phyloP scores from a whole-genome alignment of 2,329 filamentous ascomycete genomes.

The Scytalidium lignicola region DNA sequence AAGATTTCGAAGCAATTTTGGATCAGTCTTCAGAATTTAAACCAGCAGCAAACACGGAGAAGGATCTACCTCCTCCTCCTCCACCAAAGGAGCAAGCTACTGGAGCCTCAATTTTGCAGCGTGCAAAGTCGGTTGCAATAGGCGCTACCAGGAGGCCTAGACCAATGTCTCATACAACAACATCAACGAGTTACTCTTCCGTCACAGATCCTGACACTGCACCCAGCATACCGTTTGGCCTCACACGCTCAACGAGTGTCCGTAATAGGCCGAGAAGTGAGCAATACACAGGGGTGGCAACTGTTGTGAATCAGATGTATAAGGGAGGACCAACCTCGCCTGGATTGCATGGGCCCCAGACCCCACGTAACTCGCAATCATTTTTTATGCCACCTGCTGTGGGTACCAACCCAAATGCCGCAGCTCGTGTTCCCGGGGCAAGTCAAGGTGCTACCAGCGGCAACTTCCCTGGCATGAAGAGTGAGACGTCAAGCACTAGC shows the following conservation, averaged over 20 bases:
- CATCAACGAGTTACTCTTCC: constrained; percentile 38
- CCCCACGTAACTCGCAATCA: constrained; percentile 56
- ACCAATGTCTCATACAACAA: constrained; percentile 53
- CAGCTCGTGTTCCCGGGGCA: constrained; percentile 46
- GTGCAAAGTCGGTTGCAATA: constrained; percentile 56
- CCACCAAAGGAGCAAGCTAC: constrained; percentile 42
- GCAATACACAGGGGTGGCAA: constrained; percentile 58
- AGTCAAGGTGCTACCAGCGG: constrained; percentile 44
- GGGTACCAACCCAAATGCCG: constrained; percentile 43
- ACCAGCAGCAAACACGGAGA: constrained; percentile 46
- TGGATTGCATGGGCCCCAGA: constrained; percentile 43
- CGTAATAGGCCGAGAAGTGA: constrained; percentile 57
- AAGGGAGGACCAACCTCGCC: constrained; percentile 61
- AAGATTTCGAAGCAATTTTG: constrained; percentile 90
- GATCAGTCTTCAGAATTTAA: constrained; percentile 69
- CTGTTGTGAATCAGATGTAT: constrained; percentile 86
- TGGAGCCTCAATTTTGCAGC: constrained; percentile 50
- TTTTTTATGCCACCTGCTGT: constrained; percentile 53
- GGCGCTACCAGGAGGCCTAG: constrained; percentile 39
- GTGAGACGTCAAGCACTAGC: constrained; percentile 48
- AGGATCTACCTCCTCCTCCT: constrained; percentile 78
- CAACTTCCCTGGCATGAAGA: constrained; percentile 62
- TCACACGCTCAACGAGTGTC: constrained; percentile 48
- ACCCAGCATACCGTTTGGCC: constrained; percentile 67
- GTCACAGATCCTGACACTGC: constrained; percentile 67